Percentiles rank a stretch among this genome's conserved stretches.
Evolutionary conservation across 441 rosid species (phyloP).

Genomic region (Brassica balearica): DNA sequence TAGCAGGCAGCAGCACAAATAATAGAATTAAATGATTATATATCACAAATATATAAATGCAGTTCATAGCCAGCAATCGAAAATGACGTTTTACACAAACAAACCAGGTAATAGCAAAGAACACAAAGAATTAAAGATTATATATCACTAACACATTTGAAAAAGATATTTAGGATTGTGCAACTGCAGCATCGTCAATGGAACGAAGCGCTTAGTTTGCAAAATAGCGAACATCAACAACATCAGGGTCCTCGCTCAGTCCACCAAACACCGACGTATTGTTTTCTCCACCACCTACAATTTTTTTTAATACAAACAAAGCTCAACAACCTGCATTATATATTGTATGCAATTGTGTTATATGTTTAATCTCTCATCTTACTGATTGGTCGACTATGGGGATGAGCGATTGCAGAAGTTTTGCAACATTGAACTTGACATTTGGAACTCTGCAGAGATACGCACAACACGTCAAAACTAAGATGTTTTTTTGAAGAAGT

Average conservation of each 20-base stretch:
- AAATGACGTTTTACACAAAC: slow-evolving; percentile 30
- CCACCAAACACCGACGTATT: slow-evolving; percentile 83
- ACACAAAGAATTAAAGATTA: slow-evolving; percentile 18
- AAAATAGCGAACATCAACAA: slow-evolving; percentile 93
- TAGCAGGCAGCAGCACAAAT: too few relatives aligned
- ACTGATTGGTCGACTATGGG: slow-evolving; percentile 95
- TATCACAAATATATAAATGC: neutral
- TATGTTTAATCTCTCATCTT: slow-evolving; percentile 43
- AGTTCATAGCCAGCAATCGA: slow-evolving; percentile 17
- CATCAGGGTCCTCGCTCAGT: slow-evolving; percentile 95
- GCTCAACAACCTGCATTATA: neutral
- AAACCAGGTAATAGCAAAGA: slow-evolving; percentile 5
- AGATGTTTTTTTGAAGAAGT: neutral
- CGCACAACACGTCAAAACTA: slow-evolving; percentile 14
- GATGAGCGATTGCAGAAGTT: slow-evolving; percentile 89
- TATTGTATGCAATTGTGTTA: neutral
- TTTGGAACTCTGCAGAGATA: slow-evolving; percentile 78
- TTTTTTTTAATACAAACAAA: neutral
- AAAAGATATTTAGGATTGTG: slow-evolving; percentile 32
- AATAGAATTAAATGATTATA: too few relatives aligned
- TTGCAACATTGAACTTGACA: slow-evolving; percentile 95
- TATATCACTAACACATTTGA: neutral
- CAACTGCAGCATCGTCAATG: slow-evolving; percentile 45
- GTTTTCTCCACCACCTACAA: slow-evolving; percentile 84
- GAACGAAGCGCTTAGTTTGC: slow-evolving; percentile 83